These are phyloP conservation scores for Solanum chilense DNA, from an alignment of 257 asterid species.

Conservation along the genomic window DNA sequence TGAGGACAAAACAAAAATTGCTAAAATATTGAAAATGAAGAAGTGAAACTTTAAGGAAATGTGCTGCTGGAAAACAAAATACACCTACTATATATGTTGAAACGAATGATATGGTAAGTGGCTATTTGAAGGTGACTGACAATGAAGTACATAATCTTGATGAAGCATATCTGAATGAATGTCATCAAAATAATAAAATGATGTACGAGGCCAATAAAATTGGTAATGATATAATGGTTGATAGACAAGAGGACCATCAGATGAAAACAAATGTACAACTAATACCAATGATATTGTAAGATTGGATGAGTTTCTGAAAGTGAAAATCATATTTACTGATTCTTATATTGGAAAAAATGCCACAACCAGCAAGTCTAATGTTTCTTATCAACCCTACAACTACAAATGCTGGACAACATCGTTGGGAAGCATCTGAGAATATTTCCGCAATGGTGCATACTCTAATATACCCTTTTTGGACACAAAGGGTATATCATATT, in stretches of 20 bases:
- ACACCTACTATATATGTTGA: constrained; percentile 10
- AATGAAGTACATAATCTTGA: constrained; percentile 9
- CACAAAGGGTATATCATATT: background rate
- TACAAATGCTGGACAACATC: too few relatives aligned
- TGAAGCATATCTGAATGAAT: background rate
- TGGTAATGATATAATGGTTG: background rate
- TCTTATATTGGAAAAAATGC: constrained; percentile 6
- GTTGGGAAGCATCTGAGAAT: too few relatives aligned
- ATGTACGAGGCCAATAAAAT: too few relatives aligned
- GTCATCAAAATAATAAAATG: background rate
- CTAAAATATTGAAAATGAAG: background rate
- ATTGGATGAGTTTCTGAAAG: constrained; percentile 4
- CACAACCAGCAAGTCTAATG: background rate
- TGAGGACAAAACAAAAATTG: background rate
- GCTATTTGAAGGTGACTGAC: constrained; percentile 9
- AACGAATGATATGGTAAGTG: constrained; percentile 5
- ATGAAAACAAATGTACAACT: background rate
- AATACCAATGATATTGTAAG: background rate
- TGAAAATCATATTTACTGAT: constrained; percentile 10
- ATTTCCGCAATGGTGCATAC: too few relatives aligned
- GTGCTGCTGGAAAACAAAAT: constrained; percentile 8
- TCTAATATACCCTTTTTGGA: too few relatives aligned
- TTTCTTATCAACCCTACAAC: too few relatives aligned
- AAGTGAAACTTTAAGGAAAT: background rate
- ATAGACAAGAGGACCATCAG: constrained; percentile 1